Conservation (phyloP, 2,329 filamentous ascomycete species). For the Aspergillus oerlinghausenensis region DNA sequence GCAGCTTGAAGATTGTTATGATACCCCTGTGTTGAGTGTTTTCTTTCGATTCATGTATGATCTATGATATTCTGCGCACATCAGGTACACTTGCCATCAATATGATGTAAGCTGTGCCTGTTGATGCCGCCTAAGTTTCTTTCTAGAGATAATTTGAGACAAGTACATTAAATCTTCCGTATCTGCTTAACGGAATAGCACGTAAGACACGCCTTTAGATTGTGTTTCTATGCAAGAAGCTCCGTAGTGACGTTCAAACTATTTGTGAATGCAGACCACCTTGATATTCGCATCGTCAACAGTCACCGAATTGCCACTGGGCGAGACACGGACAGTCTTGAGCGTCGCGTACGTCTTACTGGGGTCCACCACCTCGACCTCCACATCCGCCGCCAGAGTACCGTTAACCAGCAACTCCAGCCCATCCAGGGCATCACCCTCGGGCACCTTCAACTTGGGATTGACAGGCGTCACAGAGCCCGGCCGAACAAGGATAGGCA, state of each 20-base stretch:
- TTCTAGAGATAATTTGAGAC: background rate
- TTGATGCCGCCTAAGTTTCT: background rate
- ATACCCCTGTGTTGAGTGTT: slow-evolving; percentile 23
- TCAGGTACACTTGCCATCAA: background rate
- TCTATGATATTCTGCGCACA: background rate
- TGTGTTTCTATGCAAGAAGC: background rate
- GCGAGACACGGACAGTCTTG: slow-evolving; percentile 18
- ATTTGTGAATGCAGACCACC: slow-evolving; percentile 15
- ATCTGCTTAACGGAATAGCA: background rate
- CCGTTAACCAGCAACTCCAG: slow-evolving; percentile 31
- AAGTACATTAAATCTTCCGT: background rate
- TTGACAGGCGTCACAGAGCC: slow-evolving; percentile 27
- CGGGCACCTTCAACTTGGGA: slow-evolving; percentile 20
- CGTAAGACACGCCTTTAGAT: background rate
- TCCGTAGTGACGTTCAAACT: background rate
- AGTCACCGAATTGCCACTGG: slow-evolving; percentile 8
- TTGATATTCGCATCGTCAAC: slow-evolving; percentile 21
- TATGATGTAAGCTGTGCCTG: background rate
- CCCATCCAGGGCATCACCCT: slow-evolving; percentile 25
- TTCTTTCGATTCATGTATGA: slow-evolving; percentile 7
- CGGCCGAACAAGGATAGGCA: slow-evolving; percentile 57
- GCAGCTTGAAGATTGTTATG: slow-evolving; percentile 11
- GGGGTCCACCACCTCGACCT: slow-evolving; percentile 25
- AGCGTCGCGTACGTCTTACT: slow-evolving; percentile 21
- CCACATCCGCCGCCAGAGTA: slow-evolving; percentile 10